phyloP scores from a whole-genome alignment of 768 basidiomycete species.

The Candolleomyces efflorescens region DNA sequence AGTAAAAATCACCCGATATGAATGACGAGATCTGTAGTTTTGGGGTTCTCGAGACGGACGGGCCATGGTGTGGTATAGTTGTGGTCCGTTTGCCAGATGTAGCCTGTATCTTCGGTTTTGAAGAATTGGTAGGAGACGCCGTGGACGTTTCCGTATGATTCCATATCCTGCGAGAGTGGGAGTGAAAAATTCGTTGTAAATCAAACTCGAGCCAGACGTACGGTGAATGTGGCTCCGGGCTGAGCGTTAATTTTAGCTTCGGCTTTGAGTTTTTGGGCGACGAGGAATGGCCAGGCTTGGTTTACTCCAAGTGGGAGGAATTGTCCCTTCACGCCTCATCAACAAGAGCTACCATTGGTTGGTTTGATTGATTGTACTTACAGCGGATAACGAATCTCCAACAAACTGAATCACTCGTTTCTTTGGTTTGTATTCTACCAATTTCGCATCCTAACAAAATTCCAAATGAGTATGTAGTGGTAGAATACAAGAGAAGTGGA shows the following conservation, averaged over 20 bases:
- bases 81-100: conserved; percentile 48
- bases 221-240: conserved; percentile 48
- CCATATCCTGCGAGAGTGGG: conserved; percentile 36
- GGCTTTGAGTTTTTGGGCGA: conserved; percentile 46
- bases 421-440: conserved; percentile 42
- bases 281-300: conserved; percentile 54
- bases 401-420: conserved; percentile 51
- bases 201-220: conserved; percentile 14
- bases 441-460: conserved; percentile 36
- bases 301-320: conserved; percentile 48
- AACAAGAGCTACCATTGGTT: too few species aligned
- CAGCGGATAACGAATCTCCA: conserved; percentile 54
- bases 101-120: conserved; percentile 55
- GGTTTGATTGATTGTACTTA: too few species aligned
- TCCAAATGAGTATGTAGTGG: neutral
- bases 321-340: too few species aligned
- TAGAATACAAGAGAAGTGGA: conserved; percentile 2
- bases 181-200: neutral
- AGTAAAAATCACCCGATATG: conserved; percentile 41
- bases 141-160: conserved; percentile 50
- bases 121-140: conserved; percentile 50
- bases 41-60: conserved; percentile 42
- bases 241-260: conserved; percentile 51
- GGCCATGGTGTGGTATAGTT: conserved; percentile 60
- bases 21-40: conserved; percentile 50